Base-by-base conservation (phyloP, 2,329 filamentous ascomycete genomes). In the Hymenoscyphus occultus region DNA sequence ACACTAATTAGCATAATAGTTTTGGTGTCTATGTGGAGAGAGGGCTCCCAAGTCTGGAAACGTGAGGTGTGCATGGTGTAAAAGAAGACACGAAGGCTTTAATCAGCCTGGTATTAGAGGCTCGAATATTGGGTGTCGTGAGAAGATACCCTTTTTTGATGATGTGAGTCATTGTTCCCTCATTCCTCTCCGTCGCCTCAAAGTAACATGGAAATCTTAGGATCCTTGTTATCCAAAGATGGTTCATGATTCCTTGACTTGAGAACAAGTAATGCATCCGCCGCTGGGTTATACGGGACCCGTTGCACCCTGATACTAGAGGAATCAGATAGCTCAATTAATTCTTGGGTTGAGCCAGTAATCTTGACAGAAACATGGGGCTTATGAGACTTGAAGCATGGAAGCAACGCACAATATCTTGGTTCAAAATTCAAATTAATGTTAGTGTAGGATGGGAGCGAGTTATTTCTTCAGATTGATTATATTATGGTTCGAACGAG, bases 11-110 rank as follows among this genome's bases (percentile, higher is more conserved):
- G 42, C 5, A 22, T 28, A 39, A 64, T 63, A 69, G 67, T 66
- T 66, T 42, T 69, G 64, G 61, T 69, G 67, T 59, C 65, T 62
- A 40, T 69, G 67, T 66, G 65, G 65, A 42, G 32, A 59, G 40
- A 65, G 63, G 32, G 40, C 61, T 12, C 67, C 67, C 10, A 56
- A 42, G 32, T 45, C 59, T 57, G 60, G 61, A 9, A 67, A 69
- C 62, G 31, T 66, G 22, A 39, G 67, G 35, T 69, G 67, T 64
- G 7, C 60, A 2, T 69, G 67, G 65, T 67, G 67, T 56, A 64
- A 63, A 56, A 69, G 60, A 65, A 67, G 59, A 62, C 64, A 69
- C 32, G 61, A 64, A 63, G 39, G 62, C 9, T 39, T 62, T 40
- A 65, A 59, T 39, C 65, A 60, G 65, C 58, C 35, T 13, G 35